Evolutionary conservation across 169 alveolate species (phyloP).

Genomic region (Fabrea salina): DNA sequence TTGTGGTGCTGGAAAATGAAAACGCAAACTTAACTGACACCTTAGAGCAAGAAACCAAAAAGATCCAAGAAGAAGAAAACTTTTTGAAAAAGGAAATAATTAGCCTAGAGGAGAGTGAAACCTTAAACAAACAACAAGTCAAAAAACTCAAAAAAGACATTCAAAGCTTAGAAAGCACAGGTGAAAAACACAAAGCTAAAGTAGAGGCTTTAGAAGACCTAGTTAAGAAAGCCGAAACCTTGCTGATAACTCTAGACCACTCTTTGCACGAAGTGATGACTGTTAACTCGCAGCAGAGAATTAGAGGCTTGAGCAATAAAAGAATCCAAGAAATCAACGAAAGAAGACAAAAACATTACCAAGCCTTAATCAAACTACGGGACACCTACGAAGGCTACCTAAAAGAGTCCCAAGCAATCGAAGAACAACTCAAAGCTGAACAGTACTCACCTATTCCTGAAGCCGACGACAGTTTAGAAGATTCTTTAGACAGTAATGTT

Average conservation of each 20-base stretch:
- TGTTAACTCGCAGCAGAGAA: neutral
- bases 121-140: neutral
- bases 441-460: neutral
- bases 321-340: conserved; percentile 20
- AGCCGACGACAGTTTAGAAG: conserved; percentile 24
- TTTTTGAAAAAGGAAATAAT: neutral
- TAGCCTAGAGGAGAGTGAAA: neutral
- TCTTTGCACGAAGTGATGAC: conserved; percentile 22
- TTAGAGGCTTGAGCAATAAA: conserved; percentile 17
- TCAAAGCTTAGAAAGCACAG: neutral
- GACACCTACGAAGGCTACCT: neutral
- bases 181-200: neutral
- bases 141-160: neutral
- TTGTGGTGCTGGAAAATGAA: conserved; percentile 25
- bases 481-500: too few species aligned
- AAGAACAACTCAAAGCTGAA: conserved; percentile 5
- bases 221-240: conserved; percentile 22
- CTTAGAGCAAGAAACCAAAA: neutral
- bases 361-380: conserved; percentile 6
- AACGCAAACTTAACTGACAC: neutral
- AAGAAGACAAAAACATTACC: conserved; percentile 19
- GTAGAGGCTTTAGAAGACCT: conserved; percentile 21
- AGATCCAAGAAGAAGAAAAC: neutral
- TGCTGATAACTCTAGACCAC: conserved; percentile 26
- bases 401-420: neutral